phyloP scores from a whole-genome alignment of 2,329 filamentous ascomycete species.

The Coniochaeta sp. region DNA sequence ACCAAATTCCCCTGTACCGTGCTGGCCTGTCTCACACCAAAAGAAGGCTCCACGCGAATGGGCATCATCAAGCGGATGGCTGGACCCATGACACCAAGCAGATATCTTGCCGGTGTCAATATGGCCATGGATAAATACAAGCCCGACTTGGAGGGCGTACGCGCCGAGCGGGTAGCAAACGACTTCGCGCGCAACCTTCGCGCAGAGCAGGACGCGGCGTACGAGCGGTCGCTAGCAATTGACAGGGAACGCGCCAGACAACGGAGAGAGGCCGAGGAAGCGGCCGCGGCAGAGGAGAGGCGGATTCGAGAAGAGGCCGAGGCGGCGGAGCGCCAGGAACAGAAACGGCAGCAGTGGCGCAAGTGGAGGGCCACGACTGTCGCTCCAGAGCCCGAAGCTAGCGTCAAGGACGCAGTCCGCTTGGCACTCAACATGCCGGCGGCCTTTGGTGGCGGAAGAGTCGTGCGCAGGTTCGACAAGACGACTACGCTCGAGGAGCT shows the following conservation, averaged over 20 bases:
- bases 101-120: conserved; percentile 71
- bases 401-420: conserved; percentile 63
- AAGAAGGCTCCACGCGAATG: conserved; percentile 80
- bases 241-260: conserved; percentile 79
- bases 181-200: conserved; percentile 73
- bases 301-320: conserved; percentile 53
- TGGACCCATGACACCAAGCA: conserved; percentile 61
- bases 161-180: conserved; percentile 72
- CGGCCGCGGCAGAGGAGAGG: conserved; percentile 59
- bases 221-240: conserved; percentile 81
- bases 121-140: conserved; percentile 67
- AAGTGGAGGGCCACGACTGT: conserved; percentile 69
- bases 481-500: conserved; percentile 76
- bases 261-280: conserved; percentile 67
- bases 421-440: conserved; percentile 58
- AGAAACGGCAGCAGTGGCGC: conserved; percentile 60
- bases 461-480: conserved; percentile 67
- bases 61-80: conserved; percentile 74
- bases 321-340: conserved; percentile 44
- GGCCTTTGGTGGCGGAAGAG: conserved; percentile 56
- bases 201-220: conserved; percentile 87
- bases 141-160: conserved; percentile 65
- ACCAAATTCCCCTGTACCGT: conserved; percentile 91
- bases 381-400: conserved; percentile 56
- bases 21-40: conserved; percentile 79